Percentiles rank a stretch among this genome's conserved stretches.
Evolutionary conservation across 495 filamentous ascomycete species (phyloP).

Genomic region (Cetradonia linearis): DNA sequence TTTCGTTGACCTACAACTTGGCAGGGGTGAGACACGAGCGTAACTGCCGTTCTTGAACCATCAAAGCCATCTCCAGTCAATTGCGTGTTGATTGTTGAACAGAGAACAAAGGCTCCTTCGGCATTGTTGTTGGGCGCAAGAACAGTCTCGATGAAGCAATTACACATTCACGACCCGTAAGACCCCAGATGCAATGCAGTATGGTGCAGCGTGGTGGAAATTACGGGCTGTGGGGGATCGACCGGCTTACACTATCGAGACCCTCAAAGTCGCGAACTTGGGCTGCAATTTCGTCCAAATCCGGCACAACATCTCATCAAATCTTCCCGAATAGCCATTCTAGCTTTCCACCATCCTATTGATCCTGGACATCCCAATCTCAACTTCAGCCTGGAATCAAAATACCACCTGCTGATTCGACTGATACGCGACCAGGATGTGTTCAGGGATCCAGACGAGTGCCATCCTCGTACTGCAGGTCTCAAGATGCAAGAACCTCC

Average conservation of each 20-base stretch:
- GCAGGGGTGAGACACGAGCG: neutral
- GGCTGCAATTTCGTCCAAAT: neutral
- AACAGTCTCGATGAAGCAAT: neutral
- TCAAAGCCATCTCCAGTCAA: constrained; percentile 2
- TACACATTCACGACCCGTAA: neutral
- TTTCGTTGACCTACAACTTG: neutral
- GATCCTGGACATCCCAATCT: neutral
- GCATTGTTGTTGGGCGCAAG: neutral
- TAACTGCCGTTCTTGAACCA: neutral
- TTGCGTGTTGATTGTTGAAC: neutral
- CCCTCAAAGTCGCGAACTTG: neutral
- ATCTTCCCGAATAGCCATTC: neutral
- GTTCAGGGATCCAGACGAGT: neutral
- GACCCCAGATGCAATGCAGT: neutral
- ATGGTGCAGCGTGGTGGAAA: neutral
- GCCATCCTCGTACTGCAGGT: constrained; percentile 2
- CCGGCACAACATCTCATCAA: neutral
- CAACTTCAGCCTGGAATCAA: neutral
- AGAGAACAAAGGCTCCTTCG: neutral
- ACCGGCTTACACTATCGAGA: neutral
- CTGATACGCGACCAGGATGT: neutral
- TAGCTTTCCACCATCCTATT: neutral
- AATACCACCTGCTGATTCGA: neutral
- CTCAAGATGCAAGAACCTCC: constrained; percentile 2
- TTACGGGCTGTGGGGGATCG: constrained; percentile 1